Conservation (phyloP, 1,284 basidiomycete species). For the Trametes hirsuta region DNA sequence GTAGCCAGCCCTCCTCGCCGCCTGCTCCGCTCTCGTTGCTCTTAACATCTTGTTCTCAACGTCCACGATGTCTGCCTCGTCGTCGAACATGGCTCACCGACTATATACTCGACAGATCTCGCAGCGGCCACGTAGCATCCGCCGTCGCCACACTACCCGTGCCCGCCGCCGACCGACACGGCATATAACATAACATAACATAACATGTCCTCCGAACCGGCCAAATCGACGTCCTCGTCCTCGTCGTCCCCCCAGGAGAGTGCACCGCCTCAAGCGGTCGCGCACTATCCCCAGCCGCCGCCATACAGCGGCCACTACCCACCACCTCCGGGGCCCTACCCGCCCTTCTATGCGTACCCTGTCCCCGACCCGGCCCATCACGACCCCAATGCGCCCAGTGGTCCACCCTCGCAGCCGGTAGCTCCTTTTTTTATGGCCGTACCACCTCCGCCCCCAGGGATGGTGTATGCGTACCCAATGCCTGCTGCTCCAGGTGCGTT, state of each 20-base stretch:
- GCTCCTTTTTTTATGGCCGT: slow-evolving; percentile 54
- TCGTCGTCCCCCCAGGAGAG: slow-evolving; percentile 31
- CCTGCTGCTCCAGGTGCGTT: slow-evolving; percentile 51
- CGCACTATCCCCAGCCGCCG: slow-evolving; percentile 44
- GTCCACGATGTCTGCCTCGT: slow-evolving; percentile 4
- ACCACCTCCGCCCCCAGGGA: slow-evolving; percentile 54
- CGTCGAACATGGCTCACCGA: slow-evolving; percentile 18
- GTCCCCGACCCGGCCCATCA: slow-evolving; percentile 45
- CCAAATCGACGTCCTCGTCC: slow-evolving; percentile 32
- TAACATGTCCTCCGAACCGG: slow-evolving; percentile 32
- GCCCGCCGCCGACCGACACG: background rate
- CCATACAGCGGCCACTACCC: slow-evolving; percentile 49
- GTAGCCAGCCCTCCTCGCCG: slow-evolving; percentile 28
- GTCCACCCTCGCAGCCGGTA: slow-evolving; percentile 36
- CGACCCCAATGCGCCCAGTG: slow-evolving; percentile 47
- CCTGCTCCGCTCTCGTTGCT: slow-evolving; percentile 29
- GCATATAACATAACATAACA: slow-evolving; percentile 8
- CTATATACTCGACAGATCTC: slow-evolving; percentile 11
- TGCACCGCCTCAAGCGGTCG: slow-evolving; percentile 29
- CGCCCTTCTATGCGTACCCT: slow-evolving; percentile 50
- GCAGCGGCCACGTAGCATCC: slow-evolving; percentile 3
- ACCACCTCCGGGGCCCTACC: slow-evolving; percentile 48
- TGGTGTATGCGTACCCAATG: slow-evolving; percentile 64
- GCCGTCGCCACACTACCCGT: slow-evolving; percentile 3
- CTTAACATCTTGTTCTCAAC: background rate